Evolutionary conservation across 192 early-diverging fungal genomes (phyloP), one percentile per base, ranked within the genome.

Genomic region (Oehlia diaphana): DNA sequence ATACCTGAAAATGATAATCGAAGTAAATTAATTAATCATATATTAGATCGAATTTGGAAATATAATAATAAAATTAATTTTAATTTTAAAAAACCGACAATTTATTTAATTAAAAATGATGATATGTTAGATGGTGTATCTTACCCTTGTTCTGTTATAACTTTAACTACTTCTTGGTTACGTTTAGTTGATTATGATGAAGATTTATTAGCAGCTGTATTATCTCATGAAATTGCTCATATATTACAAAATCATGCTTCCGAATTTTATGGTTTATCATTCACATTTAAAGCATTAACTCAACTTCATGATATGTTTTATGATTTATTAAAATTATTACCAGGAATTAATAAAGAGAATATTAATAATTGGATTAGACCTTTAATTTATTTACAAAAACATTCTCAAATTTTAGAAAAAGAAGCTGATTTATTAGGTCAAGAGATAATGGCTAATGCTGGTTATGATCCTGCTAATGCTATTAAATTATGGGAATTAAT

Each of bases 161-260:
- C 75, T 19, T 26, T 77, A 26, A 77, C 75, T 12, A 77, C 75
- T 26, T 44, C 63, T 66, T 77, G 75, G 75, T 35, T 77, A 66
- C 64, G 75, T 47, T 66, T 77, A 72, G 72, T 86, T 26, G 81
- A 86, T 35, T 82, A 88, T 62, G 82, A 90, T 42, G 78, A 85
- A 26, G 83, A 83, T 35, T 77, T 86, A 37, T 74, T 89, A 33
- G 89, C 89, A 13, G 88, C 86, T 6, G 84, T 90, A 14, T 64
- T 90, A 9, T 83, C 87, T 10, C 89, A 90, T 78, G 89, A 90
- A 71, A 82, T 90, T 16, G 88, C 89, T 5, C 89, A 90, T 74
- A 83, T 85, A 0, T 82, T 90, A 35, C 89, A 90, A 69, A 79
- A 86, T n/a, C 89, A 90, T 81, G 87, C 86, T 66, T 84, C 83